A percentile compares a stretch with the other conserved stretches of the same genome.
Conservation (phyloP, 441 rosid genomes). For the Mallotus repandus region DNA sequence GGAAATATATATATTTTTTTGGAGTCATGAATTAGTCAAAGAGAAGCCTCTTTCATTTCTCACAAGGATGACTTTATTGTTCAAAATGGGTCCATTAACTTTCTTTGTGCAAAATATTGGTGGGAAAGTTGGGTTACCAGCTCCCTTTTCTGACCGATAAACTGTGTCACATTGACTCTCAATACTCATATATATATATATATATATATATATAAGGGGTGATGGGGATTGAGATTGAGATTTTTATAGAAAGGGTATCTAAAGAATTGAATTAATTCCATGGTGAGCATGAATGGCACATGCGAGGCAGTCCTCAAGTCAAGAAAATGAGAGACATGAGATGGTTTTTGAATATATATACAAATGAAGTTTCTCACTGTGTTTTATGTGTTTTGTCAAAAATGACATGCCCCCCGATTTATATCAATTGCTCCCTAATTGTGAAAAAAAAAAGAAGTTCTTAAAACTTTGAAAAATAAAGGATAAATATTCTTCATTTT, state of each 20-base stretch:
- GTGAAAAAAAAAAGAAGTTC: neutral
- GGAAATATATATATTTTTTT: neutral
- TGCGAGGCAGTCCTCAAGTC: constrained; percentile 34
- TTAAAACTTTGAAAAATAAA: neutral
- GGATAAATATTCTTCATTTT: neutral
- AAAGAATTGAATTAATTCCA: neutral
- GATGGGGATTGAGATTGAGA: neutral
- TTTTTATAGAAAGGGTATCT: neutral
- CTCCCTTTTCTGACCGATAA: constrained; percentile 44
- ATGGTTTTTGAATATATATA: neutral
- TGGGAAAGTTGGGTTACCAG: constrained; percentile 57
- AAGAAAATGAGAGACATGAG: constrained; percentile 35
- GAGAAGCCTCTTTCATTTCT: constrained; percentile 32
- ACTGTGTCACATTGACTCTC: constrained; percentile 4
- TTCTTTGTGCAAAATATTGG: constrained; percentile 37
- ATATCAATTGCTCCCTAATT: constrained; percentile 1
- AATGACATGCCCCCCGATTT: neutral
- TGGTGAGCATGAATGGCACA: constrained; percentile 25
- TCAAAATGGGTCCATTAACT: constrained; percentile 38
- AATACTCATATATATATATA: neutral
- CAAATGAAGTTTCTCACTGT: neutral
- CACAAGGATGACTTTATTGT: constrained; percentile 37
- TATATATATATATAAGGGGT: neutral
- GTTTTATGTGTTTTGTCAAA: constrained; percentile 29
- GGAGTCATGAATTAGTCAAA: constrained; percentile 44